phyloP scores from a whole-genome alignment of 805 yeast species.

The Cephaloascus fragrans region DNA sequence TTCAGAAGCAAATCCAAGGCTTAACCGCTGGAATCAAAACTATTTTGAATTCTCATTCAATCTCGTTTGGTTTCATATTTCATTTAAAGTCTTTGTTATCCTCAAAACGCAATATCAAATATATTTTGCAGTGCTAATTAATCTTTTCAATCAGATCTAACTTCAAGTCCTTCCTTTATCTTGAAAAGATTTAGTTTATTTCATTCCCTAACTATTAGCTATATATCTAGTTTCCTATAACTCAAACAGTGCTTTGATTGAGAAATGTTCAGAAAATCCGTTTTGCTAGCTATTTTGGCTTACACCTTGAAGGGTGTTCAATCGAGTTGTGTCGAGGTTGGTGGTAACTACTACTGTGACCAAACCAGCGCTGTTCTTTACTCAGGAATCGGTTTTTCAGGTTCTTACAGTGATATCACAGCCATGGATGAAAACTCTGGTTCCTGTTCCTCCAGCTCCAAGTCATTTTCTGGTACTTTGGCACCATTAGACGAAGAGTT shows the following conservation, averaged over 20 bases:
- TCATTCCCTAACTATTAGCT: too few relatives aligned
- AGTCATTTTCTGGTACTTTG: conserved; percentile 58
- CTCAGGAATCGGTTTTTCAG: conserved; percentile 72
- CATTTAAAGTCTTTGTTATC: background rate
- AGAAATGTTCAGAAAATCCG: conserved; percentile 5
- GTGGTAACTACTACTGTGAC: conserved; percentile 81
- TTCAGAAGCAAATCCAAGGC: background rate
- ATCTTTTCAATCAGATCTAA: conserved; percentile 7
- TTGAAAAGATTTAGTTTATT: too few relatives aligned
- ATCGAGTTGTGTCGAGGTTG: conserved; percentile 34
- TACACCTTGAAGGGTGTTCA: conserved; percentile 12
- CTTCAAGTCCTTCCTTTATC: conserved; percentile 15
- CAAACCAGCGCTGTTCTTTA: conserved; percentile 59
- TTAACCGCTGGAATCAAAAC: too few relatives aligned
- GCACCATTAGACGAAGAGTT: conserved; percentile 82
- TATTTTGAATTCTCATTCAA: too few relatives aligned
- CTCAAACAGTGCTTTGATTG: too few relatives aligned
- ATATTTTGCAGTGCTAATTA: background rate
- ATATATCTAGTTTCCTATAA: too few relatives aligned
- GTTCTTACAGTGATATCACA: conserved; percentile 74
- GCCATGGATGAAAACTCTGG: conserved; percentile 66
- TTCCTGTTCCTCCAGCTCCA: conserved; percentile 49
- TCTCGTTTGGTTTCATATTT: background rate
- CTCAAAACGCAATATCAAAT: background rate
- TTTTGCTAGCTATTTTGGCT: conserved; percentile 11